Percentiles rank a stretch among this genome's conserved stretches.
Evolutionary conservation across 2,329 filamentous ascomycete species (phyloP).

Genomic region (Pseudogymnoascus verrucosus): DNA sequence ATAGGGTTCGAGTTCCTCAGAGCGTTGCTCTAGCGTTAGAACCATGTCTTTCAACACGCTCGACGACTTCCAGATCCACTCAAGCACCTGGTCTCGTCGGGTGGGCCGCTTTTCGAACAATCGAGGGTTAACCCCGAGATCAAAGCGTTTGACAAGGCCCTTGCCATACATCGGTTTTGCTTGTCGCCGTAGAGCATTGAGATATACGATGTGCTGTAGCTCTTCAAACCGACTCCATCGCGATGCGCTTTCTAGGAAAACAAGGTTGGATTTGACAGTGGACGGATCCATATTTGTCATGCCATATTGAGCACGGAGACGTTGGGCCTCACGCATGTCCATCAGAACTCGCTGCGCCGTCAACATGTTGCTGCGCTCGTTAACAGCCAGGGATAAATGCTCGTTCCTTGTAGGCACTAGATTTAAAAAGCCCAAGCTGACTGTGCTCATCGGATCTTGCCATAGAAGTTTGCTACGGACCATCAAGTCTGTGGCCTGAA

Average conservation of each 20-base stretch:
- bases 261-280: constrained; percentile 60
- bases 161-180: constrained; percentile 75
- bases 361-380: constrained; percentile 53
- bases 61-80: constrained; percentile 69
- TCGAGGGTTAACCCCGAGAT: constrained; percentile 51
- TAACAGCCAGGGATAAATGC: constrained; percentile 45
- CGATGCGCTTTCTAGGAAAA: constrained; percentile 63
- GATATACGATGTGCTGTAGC: constrained; percentile 69
- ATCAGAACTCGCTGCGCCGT: constrained; percentile 63
- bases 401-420: constrained; percentile 68
- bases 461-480: constrained; percentile 60
- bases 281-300: constrained; percentile 52
- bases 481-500: constrained; percentile 61
- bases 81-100: constrained; percentile 54
- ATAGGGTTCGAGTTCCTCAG: constrained; percentile 61
- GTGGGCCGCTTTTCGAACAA: constrained; percentile 53
- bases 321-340: constrained; percentile 65
- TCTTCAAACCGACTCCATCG: constrained; percentile 67
- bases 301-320: constrained; percentile 48
- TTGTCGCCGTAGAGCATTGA: constrained; percentile 74
- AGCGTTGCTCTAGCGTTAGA: constrained; percentile 65
- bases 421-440: constrained; percentile 72
- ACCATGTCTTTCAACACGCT: constrained; percentile 57
- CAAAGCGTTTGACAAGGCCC: constrained; percentile 67
- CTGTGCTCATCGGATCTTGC: constrained; percentile 51